Evolutionary conservation across 1,139 yeast species (phyloP).

Genomic region (Kurtzmaniella quercitrusa): DNA sequence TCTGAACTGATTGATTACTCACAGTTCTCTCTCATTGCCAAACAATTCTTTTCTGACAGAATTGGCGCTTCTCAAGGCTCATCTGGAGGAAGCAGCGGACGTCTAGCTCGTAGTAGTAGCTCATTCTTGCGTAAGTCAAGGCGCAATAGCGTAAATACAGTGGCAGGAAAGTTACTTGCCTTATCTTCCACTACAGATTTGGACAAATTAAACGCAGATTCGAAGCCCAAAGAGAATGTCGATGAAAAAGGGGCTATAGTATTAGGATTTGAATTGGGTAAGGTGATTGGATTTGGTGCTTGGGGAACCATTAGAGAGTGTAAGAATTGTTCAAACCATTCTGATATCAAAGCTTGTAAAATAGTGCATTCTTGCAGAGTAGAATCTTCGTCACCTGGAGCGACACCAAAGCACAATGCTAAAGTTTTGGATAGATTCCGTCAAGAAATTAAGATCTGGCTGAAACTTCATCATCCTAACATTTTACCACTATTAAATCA

Average conservation of each 20-base stretch:
- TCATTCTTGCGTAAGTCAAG: slow-evolving; percentile 25
- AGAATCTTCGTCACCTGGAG: slow-evolving; percentile 6
- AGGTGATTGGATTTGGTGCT: slow-evolving; percentile 86
- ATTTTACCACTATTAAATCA: slow-evolving; percentile 60
- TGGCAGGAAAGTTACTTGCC: slow-evolving; percentile 42
- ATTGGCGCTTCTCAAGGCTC: slow-evolving; percentile 11
- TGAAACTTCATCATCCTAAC: slow-evolving; percentile 56
- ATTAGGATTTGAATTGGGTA: slow-evolving; percentile 61
- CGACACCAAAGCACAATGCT: slow-evolving; percentile 16
- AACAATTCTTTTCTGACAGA: slow-evolving; percentile 22
- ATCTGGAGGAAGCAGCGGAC: slow-evolving; percentile 12
- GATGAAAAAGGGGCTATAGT: slow-evolving; percentile 64
- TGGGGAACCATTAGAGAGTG: slow-evolving; percentile 91
- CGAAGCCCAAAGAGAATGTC: slow-evolving; percentile 29
- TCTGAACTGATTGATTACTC: slow-evolving; percentile 54
- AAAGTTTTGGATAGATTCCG: slow-evolving; percentile 49
- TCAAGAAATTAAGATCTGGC: slow-evolving; percentile 76
- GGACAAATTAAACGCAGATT: slow-evolving; percentile 19
- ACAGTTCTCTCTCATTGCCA: slow-evolving; percentile 41
- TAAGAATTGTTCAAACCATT: slow-evolving; percentile 22
- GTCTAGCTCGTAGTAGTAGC: slow-evolving; percentile 20
- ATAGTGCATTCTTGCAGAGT: slow-evolving; percentile 47
- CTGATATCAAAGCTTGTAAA: slow-evolving; percentile 65
- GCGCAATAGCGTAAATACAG: slow-evolving; percentile 32
- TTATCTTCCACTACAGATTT: slow-evolving; percentile 36